Evolutionary conservation across 2,329 filamentous ascomycete species (phyloP).

Genomic region (Colletotrichum cordylinicola): DNA sequence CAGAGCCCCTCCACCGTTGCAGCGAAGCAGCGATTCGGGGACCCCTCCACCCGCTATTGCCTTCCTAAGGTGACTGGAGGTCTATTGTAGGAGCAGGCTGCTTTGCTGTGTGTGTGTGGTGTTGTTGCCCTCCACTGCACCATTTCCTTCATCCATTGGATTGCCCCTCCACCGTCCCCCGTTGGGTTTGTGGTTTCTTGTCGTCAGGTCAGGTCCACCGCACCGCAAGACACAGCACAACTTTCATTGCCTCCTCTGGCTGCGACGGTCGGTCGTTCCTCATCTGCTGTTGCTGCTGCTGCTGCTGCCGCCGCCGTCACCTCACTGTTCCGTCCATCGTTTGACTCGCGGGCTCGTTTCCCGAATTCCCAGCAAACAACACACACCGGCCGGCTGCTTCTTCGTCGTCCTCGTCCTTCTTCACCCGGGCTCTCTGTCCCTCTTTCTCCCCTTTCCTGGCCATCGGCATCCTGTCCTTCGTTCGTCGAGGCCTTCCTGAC

Average conservation of each 20-base stretch:
- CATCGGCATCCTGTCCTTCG: background rate
- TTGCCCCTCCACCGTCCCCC: background rate
- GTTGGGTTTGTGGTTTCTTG: background rate
- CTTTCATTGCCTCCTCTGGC: constrained; percentile 1
- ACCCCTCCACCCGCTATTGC: background rate
- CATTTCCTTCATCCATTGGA: background rate
- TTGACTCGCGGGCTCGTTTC: background rate
- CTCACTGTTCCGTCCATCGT: background rate
- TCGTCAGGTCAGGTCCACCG: background rate
- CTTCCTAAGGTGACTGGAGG: background rate
- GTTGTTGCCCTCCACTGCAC: background rate
- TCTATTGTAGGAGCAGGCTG: background rate
- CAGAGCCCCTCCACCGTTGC: background rate
- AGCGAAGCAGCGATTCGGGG: background rate
- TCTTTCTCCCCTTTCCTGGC: background rate
- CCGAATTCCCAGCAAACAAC: background rate
- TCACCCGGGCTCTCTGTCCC: background rate
- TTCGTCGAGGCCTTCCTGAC: background rate
- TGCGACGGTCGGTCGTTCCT: background rate
- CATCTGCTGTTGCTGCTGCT: background rate
- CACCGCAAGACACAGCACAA: background rate
- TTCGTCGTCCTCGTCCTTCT: background rate
- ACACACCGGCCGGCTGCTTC: background rate
- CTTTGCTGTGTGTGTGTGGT: background rate
- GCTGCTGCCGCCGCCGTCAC: background rate